Base-by-base conservation (phyloP, 495 filamentous ascomycete genomes). In the Xylaria intraflava region DNA sequence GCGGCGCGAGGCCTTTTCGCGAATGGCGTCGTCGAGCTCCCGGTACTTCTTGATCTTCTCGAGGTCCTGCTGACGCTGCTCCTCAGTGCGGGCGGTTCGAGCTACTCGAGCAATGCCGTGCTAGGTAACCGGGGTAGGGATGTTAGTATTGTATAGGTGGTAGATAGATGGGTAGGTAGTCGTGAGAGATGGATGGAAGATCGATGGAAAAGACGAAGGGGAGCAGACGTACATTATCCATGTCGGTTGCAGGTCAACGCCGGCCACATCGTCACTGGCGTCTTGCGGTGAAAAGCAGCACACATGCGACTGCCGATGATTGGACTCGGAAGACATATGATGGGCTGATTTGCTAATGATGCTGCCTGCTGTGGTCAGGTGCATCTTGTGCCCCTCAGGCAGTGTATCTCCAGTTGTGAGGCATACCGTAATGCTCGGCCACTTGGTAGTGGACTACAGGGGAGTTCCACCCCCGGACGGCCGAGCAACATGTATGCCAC, bases 31-130 rank as follows among this genome's bases (percentile, higher is more conserved):
- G 49, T 89, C 86, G 19, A 96, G 74, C 3, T 79, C 71, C 55
- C 80, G 79, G 72, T 98, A 98, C 52, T 84, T 79, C 38, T 75
- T 70, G 62, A 98, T 96, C 69, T 85, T 84, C 49, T 83, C 76
- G 49, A 83, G 77, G 68, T 95, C 89, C 60, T 83, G 80, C 43
- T 78, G 68, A 8, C 78, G 76, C 59, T 84, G 78, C 60, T 87
- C 82, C 48, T 83, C 84, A 50, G 88, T 83, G 59, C 81, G 81
- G 59, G 73, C 70, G 45, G 72, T 72, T 56, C 84, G 80, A 55
- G 73, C 67, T 62, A 79, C 78, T 56, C 87, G 83, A 50, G 83
- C 76, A 58, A 87, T 76, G 66, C 89, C 88, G 78, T 95, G 92
- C 88, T 95, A 38, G 9, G n/a, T n/a, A n/a, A n/a, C n/a, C 24